Conservation (phyloP, 1,284 basidiomycete species). For the Marasmius oreades region DNA sequence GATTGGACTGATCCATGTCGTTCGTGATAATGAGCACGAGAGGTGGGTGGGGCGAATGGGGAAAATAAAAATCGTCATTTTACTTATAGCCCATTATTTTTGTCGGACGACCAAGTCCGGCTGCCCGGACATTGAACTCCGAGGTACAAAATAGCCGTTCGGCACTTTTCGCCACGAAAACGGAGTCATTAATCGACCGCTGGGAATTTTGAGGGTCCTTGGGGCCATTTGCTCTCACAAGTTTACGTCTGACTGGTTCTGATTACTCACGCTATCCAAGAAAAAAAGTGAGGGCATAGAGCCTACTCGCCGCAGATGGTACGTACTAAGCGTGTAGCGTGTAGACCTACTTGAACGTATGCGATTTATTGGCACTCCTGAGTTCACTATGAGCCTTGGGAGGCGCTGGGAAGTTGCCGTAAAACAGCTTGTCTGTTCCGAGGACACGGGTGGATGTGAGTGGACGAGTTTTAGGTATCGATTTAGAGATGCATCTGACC, state of each 20-base stretch:
- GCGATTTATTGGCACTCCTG: conserved; percentile 67
- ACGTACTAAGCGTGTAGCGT: background rate
- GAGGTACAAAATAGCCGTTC: too few relatives aligned
- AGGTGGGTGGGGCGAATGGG: background rate
- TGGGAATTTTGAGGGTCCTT: too few relatives aligned
- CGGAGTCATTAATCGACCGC: too few relatives aligned
- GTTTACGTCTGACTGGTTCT: background rate
- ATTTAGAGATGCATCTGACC: conserved; percentile 39
- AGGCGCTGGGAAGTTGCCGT: conserved; percentile 63
- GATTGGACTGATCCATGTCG: background rate
- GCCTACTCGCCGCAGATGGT: background rate
- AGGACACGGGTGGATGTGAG: conserved; percentile 10
- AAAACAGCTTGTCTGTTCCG: conserved; percentile 34
- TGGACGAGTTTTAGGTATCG: background rate
- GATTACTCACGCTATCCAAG: background rate
- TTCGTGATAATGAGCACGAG: background rate
- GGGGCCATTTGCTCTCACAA: too few relatives aligned
- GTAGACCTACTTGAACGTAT: conserved; percentile 53
- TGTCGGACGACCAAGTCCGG: background rate
- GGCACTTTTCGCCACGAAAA: too few relatives aligned
- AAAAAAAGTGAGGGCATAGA: background rate
- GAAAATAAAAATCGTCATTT: background rate
- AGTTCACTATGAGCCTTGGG: conserved; percentile 66
- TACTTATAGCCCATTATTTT: background rate
- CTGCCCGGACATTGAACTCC: too few relatives aligned